phyloP scores from a whole-genome alignment of 106 monocot genomes.

The Apostasia ramifera region DNA sequence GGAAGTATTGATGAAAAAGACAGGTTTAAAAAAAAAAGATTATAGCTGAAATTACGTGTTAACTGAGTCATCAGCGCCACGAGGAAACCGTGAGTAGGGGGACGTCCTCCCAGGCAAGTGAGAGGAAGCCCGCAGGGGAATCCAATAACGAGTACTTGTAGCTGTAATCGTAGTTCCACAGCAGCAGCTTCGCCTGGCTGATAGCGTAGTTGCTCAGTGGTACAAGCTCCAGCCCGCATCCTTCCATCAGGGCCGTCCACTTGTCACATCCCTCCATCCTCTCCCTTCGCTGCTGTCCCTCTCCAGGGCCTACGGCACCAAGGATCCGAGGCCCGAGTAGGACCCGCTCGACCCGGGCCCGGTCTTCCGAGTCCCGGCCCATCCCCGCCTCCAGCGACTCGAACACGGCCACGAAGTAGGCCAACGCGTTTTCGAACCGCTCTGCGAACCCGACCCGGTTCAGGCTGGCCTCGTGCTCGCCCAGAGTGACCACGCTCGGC shows the following conservation, averaged over 20 bases:
- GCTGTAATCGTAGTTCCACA: constrained; percentile 93
- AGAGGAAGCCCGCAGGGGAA: constrained; percentile 55
- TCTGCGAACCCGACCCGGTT: constrained; percentile 45
- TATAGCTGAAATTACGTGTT: no score
- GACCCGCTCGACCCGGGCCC: constrained; percentile 52
- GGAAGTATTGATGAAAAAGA: no score
- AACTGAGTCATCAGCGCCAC: constrained; percentile 36
- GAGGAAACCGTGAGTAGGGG: constrained; percentile 83
- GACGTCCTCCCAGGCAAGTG: constrained; percentile 65
- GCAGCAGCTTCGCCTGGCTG: constrained; percentile 82
- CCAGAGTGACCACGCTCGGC: constrained; percentile 78
- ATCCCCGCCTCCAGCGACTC: constrained; percentile 75
- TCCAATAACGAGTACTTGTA: constrained; percentile 60
- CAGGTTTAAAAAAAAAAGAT: no score
- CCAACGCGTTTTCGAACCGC: constrained; percentile 54
- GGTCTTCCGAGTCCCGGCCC: constrained; percentile 51
- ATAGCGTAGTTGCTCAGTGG: constrained; percentile 72
- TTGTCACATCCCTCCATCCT: constrained; percentile 54
- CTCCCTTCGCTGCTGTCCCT: constrained; percentile 26
- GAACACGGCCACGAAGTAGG: constrained; percentile 66
- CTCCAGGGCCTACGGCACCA: constrained; percentile 26
- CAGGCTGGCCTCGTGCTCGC: constrained; percentile 62
- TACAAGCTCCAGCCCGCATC: constrained; percentile 47
- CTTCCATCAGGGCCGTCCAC: constrained; percentile 73
- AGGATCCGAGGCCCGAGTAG: constrained; percentile 59